Conservation (phyloP, 495 filamentous ascomycete genomes). For the Penicillium arizonense region DNA sequence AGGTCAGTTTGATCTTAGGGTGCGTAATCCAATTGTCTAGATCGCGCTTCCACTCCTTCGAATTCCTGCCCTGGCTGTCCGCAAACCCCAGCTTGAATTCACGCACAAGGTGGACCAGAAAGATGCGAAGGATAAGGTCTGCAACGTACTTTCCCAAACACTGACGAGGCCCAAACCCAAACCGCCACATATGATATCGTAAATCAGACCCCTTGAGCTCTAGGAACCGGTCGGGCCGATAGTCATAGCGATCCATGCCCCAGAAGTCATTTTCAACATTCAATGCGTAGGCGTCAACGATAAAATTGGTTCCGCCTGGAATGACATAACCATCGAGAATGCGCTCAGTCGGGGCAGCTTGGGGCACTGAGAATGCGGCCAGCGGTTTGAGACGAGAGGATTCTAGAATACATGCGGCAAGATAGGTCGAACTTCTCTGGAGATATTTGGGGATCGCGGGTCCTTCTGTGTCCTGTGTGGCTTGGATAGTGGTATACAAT, state of each 20-base stretch:
- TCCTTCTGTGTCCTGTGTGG: not conserved
- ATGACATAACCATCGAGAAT: constrained; percentile 22
- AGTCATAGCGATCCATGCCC: constrained; percentile 23
- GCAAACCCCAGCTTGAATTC: too few relatives aligned
- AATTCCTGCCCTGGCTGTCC: too few relatives aligned
- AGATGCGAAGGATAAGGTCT: constrained; percentile 20
- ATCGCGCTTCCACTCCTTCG: too few relatives aligned
- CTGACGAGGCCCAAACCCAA: constrained; percentile 32
- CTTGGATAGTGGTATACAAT: not conserved
- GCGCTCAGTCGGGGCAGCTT: constrained; percentile 28
- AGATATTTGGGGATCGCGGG: not conserved
- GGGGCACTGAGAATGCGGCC: constrained; percentile 33
- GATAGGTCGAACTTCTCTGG: constrained; percentile 12
- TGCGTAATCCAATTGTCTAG: too few relatives aligned
- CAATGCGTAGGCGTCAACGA: constrained; percentile 39
- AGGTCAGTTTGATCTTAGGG: too few relatives aligned
- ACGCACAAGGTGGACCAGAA: too few relatives aligned
- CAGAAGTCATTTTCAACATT: constrained; percentile 37
- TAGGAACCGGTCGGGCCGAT: constrained; percentile 26
- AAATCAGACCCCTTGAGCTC: constrained; percentile 4
- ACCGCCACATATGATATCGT: constrained; percentile 29
- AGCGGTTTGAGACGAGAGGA: constrained; percentile 31
- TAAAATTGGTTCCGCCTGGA: constrained; percentile 27
- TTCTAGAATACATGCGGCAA: constrained; percentile 29
- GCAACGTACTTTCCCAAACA: constrained; percentile 29